Evolutionary conservation across 2,329 filamentous ascomycete genomes (phyloP).

Genomic region (Podosphaera aphanis): DNA sequence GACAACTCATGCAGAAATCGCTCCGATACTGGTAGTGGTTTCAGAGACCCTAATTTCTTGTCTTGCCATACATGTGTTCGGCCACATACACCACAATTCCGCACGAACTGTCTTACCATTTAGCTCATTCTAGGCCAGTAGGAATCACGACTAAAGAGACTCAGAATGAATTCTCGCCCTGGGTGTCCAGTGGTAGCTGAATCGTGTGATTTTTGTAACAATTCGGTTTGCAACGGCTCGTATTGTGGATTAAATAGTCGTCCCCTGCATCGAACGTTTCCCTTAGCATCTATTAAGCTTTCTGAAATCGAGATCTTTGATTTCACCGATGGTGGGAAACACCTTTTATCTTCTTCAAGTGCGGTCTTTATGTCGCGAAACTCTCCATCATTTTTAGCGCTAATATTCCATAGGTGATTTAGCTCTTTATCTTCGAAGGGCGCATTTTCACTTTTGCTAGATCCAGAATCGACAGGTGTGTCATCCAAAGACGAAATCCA

Average conservation of each 20-base stretch:
- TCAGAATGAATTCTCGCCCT: background rate
- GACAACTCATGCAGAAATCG: background rate
- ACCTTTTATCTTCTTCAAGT: background rate
- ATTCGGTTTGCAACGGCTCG: background rate
- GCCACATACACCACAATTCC: background rate
- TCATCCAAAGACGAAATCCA: background rate
- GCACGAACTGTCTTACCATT: background rate
- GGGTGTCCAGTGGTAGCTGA: background rate
- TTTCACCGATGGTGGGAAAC: background rate
- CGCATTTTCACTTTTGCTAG: background rate
- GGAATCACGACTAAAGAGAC: no score
- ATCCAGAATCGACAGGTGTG: background rate
- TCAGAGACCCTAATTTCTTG: background rate
- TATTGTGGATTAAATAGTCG: background rate
- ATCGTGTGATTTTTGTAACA: background rate
- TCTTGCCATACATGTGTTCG: background rate
- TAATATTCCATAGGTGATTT: background rate
- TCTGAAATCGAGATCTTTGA: background rate
- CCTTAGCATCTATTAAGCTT: background rate
- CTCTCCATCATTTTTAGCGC: background rate
- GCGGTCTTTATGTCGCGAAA: background rate
- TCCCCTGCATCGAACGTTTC: background rate
- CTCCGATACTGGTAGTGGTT: slow-evolving; percentile 1
- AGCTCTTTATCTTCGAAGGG: background rate
- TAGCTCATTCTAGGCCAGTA: background rate